Base-by-base conservation (phyloP, 1,284 basidiomycete genomes). In the Melampsora larici-populina region DNA sequence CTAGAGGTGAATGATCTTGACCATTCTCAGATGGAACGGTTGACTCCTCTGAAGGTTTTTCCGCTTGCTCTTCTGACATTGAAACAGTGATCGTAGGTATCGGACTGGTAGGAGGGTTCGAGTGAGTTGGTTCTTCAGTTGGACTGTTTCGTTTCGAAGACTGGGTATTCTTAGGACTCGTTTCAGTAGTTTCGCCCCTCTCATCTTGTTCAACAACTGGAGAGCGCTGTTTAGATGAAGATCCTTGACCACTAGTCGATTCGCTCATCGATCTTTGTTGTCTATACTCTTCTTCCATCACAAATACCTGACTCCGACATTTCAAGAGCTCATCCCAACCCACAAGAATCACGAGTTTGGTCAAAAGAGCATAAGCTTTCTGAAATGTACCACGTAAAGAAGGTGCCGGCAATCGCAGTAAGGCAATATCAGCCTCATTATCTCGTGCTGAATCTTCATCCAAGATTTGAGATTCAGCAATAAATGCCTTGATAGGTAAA, bases 261-360 rank as follows among this genome's bases (percentile, higher is more conserved):
- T 80, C 80, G 2, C 75, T 73, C 5, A 79, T 79, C 9, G 85
- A 83, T 80, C 87, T 87, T 80, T 87, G 87, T 80, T 85, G 83
- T 40, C 97, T 88, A 84, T 99, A 99, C 84, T 99, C 96, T 84
- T 99, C 96, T 84, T 99, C 96, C 96, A 99, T 99, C 51, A 99
- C 97, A 85, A 99, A 99, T 13, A 99, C 96, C 66, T 87, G 86
- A 84, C 92, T 94, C 87, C 96, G 90, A 40, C 92, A 92, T 86
- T 94, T 94, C 78, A 99, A 88, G 18, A 99, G 88, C 86, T 99
- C 97, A 85, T 99, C 97, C 97, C 96, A 99, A 0, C 96, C 97
- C 80, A 99, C 94, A 81, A 93, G 89, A 5, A 91, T 90, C 40
- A 97, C 94, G 24, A 99, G 89, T 0, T 90, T 89, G 7, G 96